These are phyloP conservation scores for Limnanthes douglasii DNA, from an alignment of 345 rosid genomes.

Conservation along the genomic window DNA sequence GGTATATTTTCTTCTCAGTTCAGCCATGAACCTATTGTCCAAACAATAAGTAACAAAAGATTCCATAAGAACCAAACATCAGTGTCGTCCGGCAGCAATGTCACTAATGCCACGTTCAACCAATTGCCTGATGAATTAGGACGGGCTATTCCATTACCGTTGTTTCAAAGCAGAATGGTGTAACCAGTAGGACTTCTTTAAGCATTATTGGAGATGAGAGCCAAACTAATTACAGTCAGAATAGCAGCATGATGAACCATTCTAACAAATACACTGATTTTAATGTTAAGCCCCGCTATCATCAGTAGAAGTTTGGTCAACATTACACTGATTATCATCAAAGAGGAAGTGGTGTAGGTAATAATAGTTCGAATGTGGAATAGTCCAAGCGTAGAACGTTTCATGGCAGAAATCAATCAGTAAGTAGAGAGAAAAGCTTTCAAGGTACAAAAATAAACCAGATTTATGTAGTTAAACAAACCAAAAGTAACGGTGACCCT, in stretches of 20 bases:
- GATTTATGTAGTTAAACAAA: conserved; percentile 93
- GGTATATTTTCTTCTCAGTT: conserved; percentile 32
- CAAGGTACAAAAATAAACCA: conserved; percentile 58
- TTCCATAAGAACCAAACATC: conserved; percentile 31
- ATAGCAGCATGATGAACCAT: conserved; percentile 13
- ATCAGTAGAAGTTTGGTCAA: conserved; percentile 38
- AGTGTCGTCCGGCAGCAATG: conserved; percentile 20
- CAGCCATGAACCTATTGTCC: conserved; percentile 35
- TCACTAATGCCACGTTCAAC: conserved; percentile 19
- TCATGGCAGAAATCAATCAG: conserved; percentile 60
- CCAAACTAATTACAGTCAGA: conserved; percentile 13
- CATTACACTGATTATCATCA: conserved; percentile 28
- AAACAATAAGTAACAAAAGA: conserved; percentile 26
- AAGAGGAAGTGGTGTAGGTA: conserved; percentile 28
- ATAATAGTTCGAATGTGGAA: conserved; percentile 25
- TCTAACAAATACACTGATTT: conserved; percentile 16
- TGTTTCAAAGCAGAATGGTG: conserved; percentile 16
- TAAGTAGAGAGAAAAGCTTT: conserved; percentile 45
- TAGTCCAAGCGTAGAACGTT: conserved; percentile 49
- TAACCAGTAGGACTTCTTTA: conserved; percentile 22
- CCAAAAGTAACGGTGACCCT: conserved; percentile 17
- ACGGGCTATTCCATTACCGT: conserved; percentile 21
- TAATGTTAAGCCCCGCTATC: conserved; percentile 22
- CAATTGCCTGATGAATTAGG: conserved; percentile 49
- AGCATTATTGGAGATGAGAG: conserved; percentile 12